Conservation (phyloP, 2,329 filamentous ascomycete genomes). For the Arthrobotrys iridis region DNA sequence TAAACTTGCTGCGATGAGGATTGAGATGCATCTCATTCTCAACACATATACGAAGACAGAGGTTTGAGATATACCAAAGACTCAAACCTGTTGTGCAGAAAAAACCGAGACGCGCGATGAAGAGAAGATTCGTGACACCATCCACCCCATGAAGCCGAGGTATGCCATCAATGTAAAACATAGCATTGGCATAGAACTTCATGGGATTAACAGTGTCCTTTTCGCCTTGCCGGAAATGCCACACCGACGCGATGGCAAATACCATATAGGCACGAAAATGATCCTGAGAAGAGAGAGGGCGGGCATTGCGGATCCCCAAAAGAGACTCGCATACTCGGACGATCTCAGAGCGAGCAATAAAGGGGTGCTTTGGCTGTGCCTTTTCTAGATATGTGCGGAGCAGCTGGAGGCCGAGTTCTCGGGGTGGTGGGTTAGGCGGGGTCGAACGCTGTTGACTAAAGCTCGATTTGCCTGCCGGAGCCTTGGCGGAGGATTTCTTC, state of each 20-base stretch:
- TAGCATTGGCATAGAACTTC: slow-evolving; percentile 54
- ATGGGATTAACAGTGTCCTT: slow-evolving; percentile 54
- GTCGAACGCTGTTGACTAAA: slow-evolving; percentile 46
- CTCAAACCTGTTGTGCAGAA: slow-evolving; percentile 53
- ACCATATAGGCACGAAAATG: slow-evolving; percentile 53
- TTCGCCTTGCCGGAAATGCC: slow-evolving; percentile 51
- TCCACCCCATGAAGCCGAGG: slow-evolving; percentile 50
- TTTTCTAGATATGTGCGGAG: slow-evolving; percentile 52
- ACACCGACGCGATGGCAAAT: slow-evolving; percentile 49
- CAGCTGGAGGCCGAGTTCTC: slow-evolving; percentile 49
- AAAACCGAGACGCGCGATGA: slow-evolving; percentile 53
- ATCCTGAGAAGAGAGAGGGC: slow-evolving; percentile 46
- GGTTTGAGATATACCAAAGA: slow-evolving; percentile 53
- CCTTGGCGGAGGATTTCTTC: slow-evolving; percentile 43
- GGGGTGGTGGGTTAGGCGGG: slow-evolving; percentile 46
- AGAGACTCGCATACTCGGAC: slow-evolving; percentile 50
- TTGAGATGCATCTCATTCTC: slow-evolving; percentile 54
- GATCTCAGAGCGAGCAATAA: slow-evolving; percentile 50
- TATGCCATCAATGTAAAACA: slow-evolving; percentile 54
- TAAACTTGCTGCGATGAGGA: slow-evolving; percentile 41
- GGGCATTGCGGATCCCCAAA: slow-evolving; percentile 49
- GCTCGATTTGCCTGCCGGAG: slow-evolving; percentile 31
- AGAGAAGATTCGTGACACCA: slow-evolving; percentile 46
- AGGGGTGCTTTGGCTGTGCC: slow-evolving; percentile 52
- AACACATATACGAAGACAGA: slow-evolving; percentile 51